Evolutionary conservation across 129 eudicot genomes (phyloP), one percentile per base, ranked within the genome.

Genomic region (Pulicaria dysenterica): DNA sequence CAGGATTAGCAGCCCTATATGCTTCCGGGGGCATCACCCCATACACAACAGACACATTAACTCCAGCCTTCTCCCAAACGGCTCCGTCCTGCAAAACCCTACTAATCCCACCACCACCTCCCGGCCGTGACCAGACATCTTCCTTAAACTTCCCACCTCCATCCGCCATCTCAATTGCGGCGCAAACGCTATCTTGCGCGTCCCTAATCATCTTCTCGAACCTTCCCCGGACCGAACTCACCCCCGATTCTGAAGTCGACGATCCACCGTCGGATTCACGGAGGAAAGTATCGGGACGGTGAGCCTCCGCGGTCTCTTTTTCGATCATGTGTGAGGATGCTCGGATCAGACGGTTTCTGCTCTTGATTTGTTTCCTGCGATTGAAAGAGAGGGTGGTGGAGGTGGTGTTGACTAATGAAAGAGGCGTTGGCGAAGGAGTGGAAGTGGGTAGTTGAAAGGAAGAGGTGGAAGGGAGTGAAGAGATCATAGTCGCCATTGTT

Each of bases 1-100:
- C 63, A 55, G 92, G 95, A 13, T 88, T 93, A 0, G 97, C 98
- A n/a, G 98, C 98, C 15, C 98, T 77, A 63, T 94, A 94, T 58
- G 98, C 98, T 37, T 94, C 98, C 3, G 98, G 98, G 5, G 98
- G 98, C 98, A 94, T 94, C 62, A 94, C 86, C 2, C 98, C 97
- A 69, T 94, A 94, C 2, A 94, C 99, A 40, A 94, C 97, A 47
- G 93, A 87, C 3, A 94, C 97, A 86, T 94, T 94, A 7, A 94
- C 99, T 8, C 97, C 99, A 48, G 99, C 99, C 69, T 94, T 94
- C 70, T 94, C 99, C 89, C 89, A 94, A 63, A 94, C 91, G 14
- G 60, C 81, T 0, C 99, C 97, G 44, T 94, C 93, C 65, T 94
- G 97, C 87, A 94, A 84, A 38, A 90, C 99, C 82, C 99, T 81